Base-by-base conservation (phyloP, 169 alveolate species). In the Plasmodium inui region DNA sequence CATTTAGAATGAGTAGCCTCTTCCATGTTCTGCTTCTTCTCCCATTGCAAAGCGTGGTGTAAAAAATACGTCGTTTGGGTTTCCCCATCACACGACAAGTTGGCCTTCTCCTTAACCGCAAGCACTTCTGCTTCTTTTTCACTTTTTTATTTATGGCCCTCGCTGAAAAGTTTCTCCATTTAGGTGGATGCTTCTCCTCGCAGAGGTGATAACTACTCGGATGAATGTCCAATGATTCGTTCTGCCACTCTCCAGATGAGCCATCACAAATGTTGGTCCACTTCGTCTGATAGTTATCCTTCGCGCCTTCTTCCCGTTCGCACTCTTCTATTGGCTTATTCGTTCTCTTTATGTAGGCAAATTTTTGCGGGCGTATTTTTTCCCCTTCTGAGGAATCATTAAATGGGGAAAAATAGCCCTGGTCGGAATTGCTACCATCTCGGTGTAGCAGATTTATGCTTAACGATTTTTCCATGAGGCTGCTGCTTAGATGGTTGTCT, bases 101-200 rank as follows among this genome's bases (percentile, higher is more conserved):
- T 0, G 26, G 39, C 61, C 71, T 55, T 53, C 55, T 82, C 61
- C 39, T 10, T 7, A 74, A 55, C 22, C 46, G 41, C 71, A 55
- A 82, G n/a, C 5, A 82, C 37, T 70, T 82, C 41, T 34, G 78
- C 61, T 30, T 82, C 39, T 61, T 12, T 46, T 44, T 82, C 19
- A 22, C 9, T 19, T 50, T 82, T 82, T 82, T 82, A 37, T 82
- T 82, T 55, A 82, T 82, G 28, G 39, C 79, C 37, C 89, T 82
- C 10, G 78, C 71, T 30, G 39, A 53, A n/a, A 50, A 8, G 41
- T 82, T 82, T 26, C 73, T 34, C 57, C 74, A 19, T 67, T 9
- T 82, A 50, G 19, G 12, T 8, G 73, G 37, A 34, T 82, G 30
- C 22, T 82, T 82, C 9, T 10, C 76, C 76, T 22, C 76, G 3